phyloP scores from a whole-genome alignment of 768 basidiomycete species.

The Suillus placidus region DNA sequence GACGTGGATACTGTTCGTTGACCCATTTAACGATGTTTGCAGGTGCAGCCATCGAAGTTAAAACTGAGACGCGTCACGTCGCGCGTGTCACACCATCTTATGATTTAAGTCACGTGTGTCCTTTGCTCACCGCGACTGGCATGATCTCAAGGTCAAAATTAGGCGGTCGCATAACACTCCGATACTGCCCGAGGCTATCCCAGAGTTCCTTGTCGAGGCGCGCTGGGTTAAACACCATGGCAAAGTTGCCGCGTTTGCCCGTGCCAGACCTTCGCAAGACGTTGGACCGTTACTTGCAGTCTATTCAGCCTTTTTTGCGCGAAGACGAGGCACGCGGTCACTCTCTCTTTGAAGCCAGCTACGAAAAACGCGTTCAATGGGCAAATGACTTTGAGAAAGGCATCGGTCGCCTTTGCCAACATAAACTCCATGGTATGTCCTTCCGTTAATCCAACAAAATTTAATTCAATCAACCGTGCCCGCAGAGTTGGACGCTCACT shows the following conservation, averaged over 20 bases:
- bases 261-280: conserved; percentile 78
- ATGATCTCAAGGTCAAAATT: conserved; percentile 1
- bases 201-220: neutral
- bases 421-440: conserved; percentile 68
- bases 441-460: neutral
- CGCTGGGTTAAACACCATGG: conserved; percentile 6
- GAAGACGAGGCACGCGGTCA: conserved; percentile 71
- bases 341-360: conserved; percentile 50
- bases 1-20: conserved; percentile 55
- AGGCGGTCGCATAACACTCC: neutral
- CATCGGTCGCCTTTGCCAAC: conserved; percentile 69
- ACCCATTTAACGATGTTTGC: conserved; percentile 54
- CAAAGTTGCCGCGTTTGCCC: conserved; percentile 68
- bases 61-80: neutral
- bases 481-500: conserved; percentile 55
- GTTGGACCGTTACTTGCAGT: conserved; percentile 75
- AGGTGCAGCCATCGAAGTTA: conserved; percentile 24
- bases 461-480: too few relatives aligned
- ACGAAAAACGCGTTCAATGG: conserved; percentile 57
- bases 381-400: conserved; percentile 72
- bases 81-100: neutral
- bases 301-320: conserved; percentile 75
- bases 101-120: neutral
- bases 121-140: neutral
- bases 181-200: neutral